Conservation (phyloP, 495 filamentous ascomycete species). For the Astrothelium macrocarpum region DNA sequence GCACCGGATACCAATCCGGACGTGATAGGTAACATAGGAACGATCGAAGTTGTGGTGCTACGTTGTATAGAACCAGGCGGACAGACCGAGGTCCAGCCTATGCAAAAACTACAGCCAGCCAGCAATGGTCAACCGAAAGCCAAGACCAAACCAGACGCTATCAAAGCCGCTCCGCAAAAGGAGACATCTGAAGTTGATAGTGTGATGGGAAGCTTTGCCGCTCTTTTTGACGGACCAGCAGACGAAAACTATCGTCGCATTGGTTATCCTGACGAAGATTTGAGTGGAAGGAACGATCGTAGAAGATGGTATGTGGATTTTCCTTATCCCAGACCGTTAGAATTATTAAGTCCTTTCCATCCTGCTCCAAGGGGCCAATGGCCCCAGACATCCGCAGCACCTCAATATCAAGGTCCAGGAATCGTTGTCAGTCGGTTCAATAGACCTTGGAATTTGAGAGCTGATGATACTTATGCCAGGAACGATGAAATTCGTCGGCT, state of each 20-base stretch:
- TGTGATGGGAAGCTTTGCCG: neutral
- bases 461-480: neutral
- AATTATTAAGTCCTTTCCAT: neutral
- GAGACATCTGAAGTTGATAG: neutral
- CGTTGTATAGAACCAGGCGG: slow-evolving; percentile 24
- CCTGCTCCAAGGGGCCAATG: neutral
- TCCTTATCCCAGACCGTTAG: neutral
- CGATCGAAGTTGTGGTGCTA: slow-evolving; percentile 41
- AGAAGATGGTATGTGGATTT: neutral
- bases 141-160: neutral
- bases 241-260: neutral
- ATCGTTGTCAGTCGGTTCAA: neutral
- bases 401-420: neutral
- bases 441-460: neutral
- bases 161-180: neutral
- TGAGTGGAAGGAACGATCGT: neutral
- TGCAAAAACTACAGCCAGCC: neutral
- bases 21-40: slow-evolving; percentile 34
- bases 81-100: neutral
- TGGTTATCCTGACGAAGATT: neutral
- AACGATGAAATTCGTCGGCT: neutral
- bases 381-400: neutral
- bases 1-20: slow-evolving; percentile 22
- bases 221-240: neutral
- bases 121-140: neutral